phyloP scores from a whole-genome alignment of 768 basidiomycete genomes.

The Tricholoma saponaceum region DNA sequence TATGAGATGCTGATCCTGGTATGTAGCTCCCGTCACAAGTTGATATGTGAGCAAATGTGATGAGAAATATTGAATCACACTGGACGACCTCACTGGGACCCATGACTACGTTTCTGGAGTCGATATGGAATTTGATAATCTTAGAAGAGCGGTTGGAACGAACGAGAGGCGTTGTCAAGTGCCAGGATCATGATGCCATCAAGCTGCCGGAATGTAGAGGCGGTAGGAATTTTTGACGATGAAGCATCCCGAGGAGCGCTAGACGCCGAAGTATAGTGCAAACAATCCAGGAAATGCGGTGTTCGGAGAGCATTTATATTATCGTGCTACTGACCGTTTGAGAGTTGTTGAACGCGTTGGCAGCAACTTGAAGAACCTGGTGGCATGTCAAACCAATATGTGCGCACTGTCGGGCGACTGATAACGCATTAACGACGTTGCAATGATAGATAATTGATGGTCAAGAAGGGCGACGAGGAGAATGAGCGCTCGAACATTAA shows the following conservation, averaged over 20 bases:
- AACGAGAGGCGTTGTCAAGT: background rate
- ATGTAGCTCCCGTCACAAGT: background rate
- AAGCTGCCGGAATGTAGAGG: background rate
- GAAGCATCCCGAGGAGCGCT: no score
- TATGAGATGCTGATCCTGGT: background rate
- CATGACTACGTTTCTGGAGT: no score
- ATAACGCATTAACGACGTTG: background rate
- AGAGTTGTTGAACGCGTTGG: background rate
- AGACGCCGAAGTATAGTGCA: no score
- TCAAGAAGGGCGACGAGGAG: background rate
- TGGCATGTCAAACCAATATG: no score
- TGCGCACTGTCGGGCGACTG: background rate
- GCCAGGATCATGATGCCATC: background rate
- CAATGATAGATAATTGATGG: background rate
- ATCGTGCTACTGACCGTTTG: background rate
- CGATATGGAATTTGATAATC: no score
- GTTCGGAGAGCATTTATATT: no score
- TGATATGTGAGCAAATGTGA: background rate
- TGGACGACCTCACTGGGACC: background rate
- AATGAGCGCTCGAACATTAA: background rate
- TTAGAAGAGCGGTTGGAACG: background rate
- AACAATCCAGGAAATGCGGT: no score
- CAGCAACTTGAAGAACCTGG: no score
- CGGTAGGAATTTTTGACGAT: background rate
- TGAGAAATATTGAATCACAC: background rate